A percentile compares a stretch with the other conserved stretches of the same genome.
Evolutionary conservation across 2,329 filamentous ascomycete species (phyloP).

Genomic region (Coniochaeta sp.): DNA sequence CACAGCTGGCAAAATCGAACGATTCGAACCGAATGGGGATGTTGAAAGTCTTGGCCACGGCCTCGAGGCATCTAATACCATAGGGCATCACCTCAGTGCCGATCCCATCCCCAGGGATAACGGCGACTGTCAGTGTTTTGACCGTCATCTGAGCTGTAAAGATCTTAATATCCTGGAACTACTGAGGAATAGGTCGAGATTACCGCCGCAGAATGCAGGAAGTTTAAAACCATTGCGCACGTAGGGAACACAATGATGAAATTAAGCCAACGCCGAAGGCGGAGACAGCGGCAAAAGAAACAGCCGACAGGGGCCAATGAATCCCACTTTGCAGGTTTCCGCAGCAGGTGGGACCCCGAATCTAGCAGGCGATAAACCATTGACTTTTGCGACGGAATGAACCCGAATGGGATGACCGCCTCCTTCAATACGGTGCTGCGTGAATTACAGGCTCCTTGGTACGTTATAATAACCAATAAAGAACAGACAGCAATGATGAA

Average conservation of each 20-base stretch:
- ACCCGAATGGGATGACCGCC: too few species aligned
- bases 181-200: too few species aligned
- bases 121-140: slow-evolving; percentile 38
- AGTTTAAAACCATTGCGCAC: not conserved
- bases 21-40: slow-evolving; percentile 51
- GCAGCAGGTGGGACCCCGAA: too few species aligned
- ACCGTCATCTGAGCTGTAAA: not conserved
- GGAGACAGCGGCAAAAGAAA: not conserved
- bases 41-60: slow-evolving; percentile 36
- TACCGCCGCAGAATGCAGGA: not conserved
- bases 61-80: slow-evolving; percentile 52
- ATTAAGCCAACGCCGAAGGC: not conserved
- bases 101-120: slow-evolving; percentile 63
- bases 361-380: too few species aligned
- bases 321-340: not conserved
- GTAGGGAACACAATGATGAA: not conserved
- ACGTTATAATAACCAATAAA: too few species aligned
- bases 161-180: too few species aligned
- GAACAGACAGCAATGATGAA: too few species aligned
- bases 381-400: too few species aligned
- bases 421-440: too few species aligned
- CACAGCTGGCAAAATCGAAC: slow-evolving; percentile 60
- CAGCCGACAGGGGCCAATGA: not conserved
- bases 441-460: too few species aligned
- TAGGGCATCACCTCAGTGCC: slow-evolving; percentile 60